Evolutionary conservation across 164 flowering plant species (phyloP), one percentile per base, ranked within the genome.

Genomic region (Dillenia suffruticosa): DNA sequence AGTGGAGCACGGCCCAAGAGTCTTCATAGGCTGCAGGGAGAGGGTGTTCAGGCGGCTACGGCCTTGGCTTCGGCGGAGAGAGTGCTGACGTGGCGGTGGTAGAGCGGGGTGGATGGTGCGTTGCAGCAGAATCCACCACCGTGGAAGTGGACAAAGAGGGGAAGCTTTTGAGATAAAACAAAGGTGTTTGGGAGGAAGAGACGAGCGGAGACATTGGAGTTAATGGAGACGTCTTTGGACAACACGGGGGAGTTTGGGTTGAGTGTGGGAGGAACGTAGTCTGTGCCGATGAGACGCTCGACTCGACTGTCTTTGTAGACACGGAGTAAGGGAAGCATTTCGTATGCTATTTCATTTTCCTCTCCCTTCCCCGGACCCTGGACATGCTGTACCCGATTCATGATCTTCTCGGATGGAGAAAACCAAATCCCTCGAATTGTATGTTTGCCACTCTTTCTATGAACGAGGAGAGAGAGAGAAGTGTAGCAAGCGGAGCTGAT

Each of bases 1-100:
- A 74, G 11, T 63, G 24, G 14, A 74, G 62, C 0, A 71, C 76
- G 15, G 53, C 70, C 74, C 76, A 69, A 8, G 66, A 61, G 48
- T 77, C 77, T 0, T 74, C 75, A 16, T 65, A 77, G 4, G 80
- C 77, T 0, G 65, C 51, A 1, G 80, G 80, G 10, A 76, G 54
- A 5, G 70, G 72, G 61, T 70, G 67, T 54, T 72, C 76, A 0
- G 74, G 76, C 10, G 76, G 76, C 15, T 9, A 68, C 66, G 6
- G 63, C 63, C 10, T 70, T 54, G 40, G 76, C 72, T 12, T 66
- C 58, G 40, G 70, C 47, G 47, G 54, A 74, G 9, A 67, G 51
- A 24, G 64, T 10, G 44, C 44, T 70, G 51, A 73, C 46, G 63
- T 26, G 67, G 54, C 8, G 2, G 45, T 76, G 76, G 70, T 70